Conservation (phyloP, 768 basidiomycete species). For the Mycena capillaripes region DNA sequence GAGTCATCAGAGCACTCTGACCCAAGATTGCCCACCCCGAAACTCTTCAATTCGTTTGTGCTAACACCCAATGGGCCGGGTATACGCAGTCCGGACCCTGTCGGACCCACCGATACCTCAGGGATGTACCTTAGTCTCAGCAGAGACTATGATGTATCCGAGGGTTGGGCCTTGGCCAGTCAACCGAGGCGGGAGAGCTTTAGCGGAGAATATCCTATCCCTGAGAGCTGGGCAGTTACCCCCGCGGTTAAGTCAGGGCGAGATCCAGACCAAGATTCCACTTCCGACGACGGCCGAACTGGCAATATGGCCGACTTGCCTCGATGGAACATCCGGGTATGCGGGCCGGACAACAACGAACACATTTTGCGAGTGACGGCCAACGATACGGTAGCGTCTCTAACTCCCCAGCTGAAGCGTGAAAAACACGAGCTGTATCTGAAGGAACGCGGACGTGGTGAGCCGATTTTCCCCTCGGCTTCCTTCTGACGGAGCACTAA, state of each 20-base stretch:
- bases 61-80: constrained; percentile 36
- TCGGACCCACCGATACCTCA: constrained; percentile 10
- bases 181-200: no score
- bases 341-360: constrained; percentile 78
- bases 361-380: constrained; percentile 76
- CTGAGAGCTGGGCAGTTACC: constrained; percentile 20
- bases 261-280: constrained; percentile 42
- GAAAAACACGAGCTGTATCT: constrained; percentile 80
- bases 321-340: constrained; percentile 63
- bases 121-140: background rate
- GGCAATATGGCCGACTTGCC: constrained; percentile 5
- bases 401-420: constrained; percentile 35
- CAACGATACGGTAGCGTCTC: constrained; percentile 57
- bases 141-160: constrained; percentile 45
- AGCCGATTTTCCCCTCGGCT: constrained; percentile 38
- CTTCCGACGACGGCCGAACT: constrained; percentile 41
- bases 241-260: background rate
- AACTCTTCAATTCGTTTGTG: constrained; percentile 44
- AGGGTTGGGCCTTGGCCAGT: constrained; percentile 23
- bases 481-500: background rate
- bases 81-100: background rate
- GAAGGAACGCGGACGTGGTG: constrained; percentile 82
- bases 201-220: constrained; percentile 44
- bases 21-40: constrained; percentile 54
- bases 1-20: constrained; percentile 46